A percentile compares a stretch with the other conserved stretches of the same genome.
Conservation (phyloP, 805 yeast species). For the Schwanniomyces occidentalis region DNA sequence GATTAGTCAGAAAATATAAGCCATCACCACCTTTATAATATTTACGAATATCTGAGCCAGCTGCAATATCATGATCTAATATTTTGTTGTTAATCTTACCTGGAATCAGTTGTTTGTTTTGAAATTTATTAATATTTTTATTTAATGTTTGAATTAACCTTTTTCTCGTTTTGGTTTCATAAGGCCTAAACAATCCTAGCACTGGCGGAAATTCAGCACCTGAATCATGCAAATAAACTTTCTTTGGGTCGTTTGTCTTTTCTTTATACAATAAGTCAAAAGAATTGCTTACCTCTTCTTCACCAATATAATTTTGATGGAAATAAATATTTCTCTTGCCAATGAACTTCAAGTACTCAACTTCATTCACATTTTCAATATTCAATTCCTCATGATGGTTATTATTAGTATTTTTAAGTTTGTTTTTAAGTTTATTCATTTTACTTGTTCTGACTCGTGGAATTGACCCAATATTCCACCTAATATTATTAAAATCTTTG, state of each 20-base stretch:
- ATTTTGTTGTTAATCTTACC: conserved; percentile 10
- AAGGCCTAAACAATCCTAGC: conserved; percentile 42
- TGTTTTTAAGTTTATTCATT: conserved; percentile 21
- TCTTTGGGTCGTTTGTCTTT: conserved; percentile 20
- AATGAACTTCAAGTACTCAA: conserved; percentile 24
- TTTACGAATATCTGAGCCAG: conserved; percentile 24
- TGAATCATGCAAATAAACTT: conserved; percentile 24
- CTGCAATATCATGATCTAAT: conserved; percentile 23
- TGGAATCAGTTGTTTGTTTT: neutral
- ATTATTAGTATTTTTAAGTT: conserved; percentile 11
- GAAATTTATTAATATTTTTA: conserved; percentile 12
- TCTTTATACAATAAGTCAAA: conserved; percentile 6
- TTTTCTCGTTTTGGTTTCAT: conserved; percentile 37
- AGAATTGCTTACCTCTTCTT: neutral
- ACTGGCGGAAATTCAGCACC: conserved; percentile 24
- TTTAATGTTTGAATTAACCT: conserved; percentile 36
- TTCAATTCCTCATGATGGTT: conserved; percentile 7
- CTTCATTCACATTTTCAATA: conserved; percentile 6
- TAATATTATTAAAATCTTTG: conserved; percentile 21
- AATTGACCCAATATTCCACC: conserved; percentile 47
- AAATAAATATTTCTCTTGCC: conserved; percentile 39
- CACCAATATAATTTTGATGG: conserved; percentile 29
- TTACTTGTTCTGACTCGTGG: conserved; percentile 38
- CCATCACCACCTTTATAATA: conserved; percentile 59
- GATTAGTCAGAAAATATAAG: conserved; percentile 40